A percentile compares a stretch with the other conserved stretches of the same genome.
Conservation (phyloP, 768 basidiomycete species). For the Naganishia friedmannii region DNA sequence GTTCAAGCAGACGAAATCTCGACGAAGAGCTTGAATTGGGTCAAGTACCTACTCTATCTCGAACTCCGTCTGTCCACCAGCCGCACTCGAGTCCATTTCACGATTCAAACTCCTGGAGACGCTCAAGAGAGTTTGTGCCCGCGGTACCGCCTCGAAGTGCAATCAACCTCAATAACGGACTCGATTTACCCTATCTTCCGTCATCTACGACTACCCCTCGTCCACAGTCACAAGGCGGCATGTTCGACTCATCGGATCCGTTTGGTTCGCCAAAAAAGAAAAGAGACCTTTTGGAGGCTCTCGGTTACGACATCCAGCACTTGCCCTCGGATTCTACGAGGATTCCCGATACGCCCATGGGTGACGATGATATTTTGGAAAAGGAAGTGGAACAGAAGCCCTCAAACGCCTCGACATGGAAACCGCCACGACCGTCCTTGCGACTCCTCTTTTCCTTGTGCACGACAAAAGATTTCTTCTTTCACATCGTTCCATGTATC, state of each 20-base stretch:
- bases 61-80: conserved; percentile 5
- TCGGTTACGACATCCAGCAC: conserved; percentile 5
- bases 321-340: not conserved
- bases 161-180: not conserved
- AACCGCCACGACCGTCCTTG: conserved; percentile 58
- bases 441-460: conserved; percentile 67
- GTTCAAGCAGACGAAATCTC: not conserved
- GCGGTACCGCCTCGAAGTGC: not conserved
- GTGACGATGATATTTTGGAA: not conserved
- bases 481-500: conserved; percentile 66
- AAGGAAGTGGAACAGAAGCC: not conserved
- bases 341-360: not conserved
- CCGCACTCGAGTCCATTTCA: conserved; percentile 26
- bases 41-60: conserved; percentile 7
- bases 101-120: conserved; percentile 24
- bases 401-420: conserved; percentile 23
- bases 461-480: conserved; percentile 59
- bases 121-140: not conserved
- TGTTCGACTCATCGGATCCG: not conserved
- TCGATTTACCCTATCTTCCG: not conserved
- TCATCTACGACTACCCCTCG: not conserved
- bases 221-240: not conserved
- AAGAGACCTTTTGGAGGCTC: conserved; percentile 8
- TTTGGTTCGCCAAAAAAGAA: conserved; percentile 21
- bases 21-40: conserved; percentile 30